phyloP scores from a whole-genome alignment of 2,329 filamentous ascomycete genomes.

The Chalara sp. region DNA sequence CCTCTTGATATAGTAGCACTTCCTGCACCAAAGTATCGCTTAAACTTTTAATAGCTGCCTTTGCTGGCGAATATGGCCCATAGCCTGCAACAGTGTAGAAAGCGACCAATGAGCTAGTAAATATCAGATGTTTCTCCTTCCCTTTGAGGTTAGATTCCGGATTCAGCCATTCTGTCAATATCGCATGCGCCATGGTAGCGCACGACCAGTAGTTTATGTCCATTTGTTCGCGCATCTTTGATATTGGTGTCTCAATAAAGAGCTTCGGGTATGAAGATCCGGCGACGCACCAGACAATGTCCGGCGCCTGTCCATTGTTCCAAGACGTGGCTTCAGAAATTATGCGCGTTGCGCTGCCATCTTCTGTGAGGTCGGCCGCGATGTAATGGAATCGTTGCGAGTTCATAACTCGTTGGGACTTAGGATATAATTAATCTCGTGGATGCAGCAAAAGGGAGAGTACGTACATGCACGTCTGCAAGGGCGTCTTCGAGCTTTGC shows the following conservation, averaged over 20 bases:
- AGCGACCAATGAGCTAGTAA: constrained; percentile 73
- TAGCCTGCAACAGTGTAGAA: constrained; percentile 80
- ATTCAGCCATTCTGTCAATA: constrained; percentile 67
- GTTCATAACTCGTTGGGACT: constrained; percentile 1
- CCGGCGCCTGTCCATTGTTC: constrained; percentile 68
- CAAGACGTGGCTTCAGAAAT: constrained; percentile 67
- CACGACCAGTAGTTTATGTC: constrained; percentile 87
- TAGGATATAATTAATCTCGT: not conserved
- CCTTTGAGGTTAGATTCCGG: constrained; percentile 37
- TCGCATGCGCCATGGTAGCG: constrained; percentile 78
- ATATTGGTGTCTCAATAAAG: constrained; percentile 67
- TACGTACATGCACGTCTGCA: constrained; percentile 52
- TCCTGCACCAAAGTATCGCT: constrained; percentile 82
- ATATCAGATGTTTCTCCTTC: constrained; percentile 70
- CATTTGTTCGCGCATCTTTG: constrained; percentile 70
- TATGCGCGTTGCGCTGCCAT: constrained; percentile 62
- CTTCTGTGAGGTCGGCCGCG: constrained; percentile 70
- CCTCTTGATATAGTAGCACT: constrained; percentile 68
- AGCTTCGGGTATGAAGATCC: constrained; percentile 68
- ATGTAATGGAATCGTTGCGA: constrained; percentile 77
- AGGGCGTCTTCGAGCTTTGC: constrained; percentile 68
- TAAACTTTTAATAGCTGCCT: constrained; percentile 76
- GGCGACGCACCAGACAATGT: constrained; percentile 88
- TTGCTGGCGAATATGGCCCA: constrained; percentile 73
- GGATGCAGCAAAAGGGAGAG: not conserved